These are phyloP conservation scores for Neurospora sp. DNA, from an alignment of 495 filamentous ascomycete genomes.

Conservation along the genomic window DNA sequence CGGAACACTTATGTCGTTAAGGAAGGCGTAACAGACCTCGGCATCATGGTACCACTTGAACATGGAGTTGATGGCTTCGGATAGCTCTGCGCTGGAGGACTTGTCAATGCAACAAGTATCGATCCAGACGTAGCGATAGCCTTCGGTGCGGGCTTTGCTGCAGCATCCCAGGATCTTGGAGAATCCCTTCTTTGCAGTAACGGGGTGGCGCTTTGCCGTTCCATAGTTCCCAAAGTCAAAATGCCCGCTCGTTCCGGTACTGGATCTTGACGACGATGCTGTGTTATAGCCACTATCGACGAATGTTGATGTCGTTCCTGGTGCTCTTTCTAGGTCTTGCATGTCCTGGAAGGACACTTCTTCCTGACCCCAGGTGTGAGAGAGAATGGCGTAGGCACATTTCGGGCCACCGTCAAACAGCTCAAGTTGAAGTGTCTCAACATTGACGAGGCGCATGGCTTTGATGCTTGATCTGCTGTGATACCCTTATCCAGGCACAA, in stretches of 20 bases:
- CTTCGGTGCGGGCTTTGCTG: conserved; percentile 1
- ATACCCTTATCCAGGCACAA: background rate
- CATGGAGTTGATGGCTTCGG: conserved; percentile 14
- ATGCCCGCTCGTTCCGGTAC: background rate
- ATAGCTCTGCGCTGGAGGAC: conserved; percentile 20
- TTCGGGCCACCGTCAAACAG: conserved; percentile 8
- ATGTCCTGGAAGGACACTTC: conserved; percentile 20
- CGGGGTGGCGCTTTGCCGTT: background rate
- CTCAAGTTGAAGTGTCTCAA: conserved; percentile 12
- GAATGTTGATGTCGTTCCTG: background rate
- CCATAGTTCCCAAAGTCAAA: background rate
- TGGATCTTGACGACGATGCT: background rate
- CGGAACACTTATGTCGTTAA: conserved; percentile 14
- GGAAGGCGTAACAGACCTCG: conserved; percentile 24
- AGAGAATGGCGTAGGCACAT: conserved; percentile 22
- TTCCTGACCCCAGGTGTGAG: conserved; percentile 19
- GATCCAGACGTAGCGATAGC: conserved; percentile 28
- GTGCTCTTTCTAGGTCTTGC: background rate
- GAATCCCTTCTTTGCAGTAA: conserved; percentile 1
- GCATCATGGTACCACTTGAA: conserved; percentile 19
- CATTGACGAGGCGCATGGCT: conserved; percentile 22
- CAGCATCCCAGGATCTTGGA: conserved; percentile 6
- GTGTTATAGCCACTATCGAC: background rate
- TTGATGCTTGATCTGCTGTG: background rate
- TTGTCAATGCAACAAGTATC: conserved; percentile 36